Evolutionary conservation across 371 early-diverging fungal genomes (phyloP).

Genomic region (Mortierella polycephala): DNA sequence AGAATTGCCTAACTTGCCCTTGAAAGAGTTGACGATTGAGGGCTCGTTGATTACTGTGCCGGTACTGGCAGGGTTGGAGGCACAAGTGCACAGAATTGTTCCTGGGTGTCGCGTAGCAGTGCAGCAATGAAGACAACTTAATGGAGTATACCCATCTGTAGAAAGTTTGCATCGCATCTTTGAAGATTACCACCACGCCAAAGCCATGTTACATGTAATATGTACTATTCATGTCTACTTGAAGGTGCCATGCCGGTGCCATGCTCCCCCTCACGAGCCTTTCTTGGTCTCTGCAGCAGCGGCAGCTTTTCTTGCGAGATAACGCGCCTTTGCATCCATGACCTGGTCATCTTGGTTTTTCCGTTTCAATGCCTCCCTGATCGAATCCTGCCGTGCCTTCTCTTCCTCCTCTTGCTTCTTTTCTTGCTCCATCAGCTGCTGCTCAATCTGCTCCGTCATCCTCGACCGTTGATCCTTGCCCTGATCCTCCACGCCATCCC

Average conservation of each 20-base stretch:
- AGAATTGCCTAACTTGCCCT: background rate
- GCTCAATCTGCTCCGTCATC: constrained; percentile 58
- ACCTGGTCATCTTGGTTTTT: constrained; percentile 75
- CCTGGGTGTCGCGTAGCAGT: constrained; percentile 11
- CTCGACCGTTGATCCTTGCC: constrained; percentile 59
- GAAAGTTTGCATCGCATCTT: no score
- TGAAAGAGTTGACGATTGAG: constrained; percentile 16
- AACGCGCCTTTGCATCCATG: constrained; percentile 82
- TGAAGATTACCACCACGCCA: no score
- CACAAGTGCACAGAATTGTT: background rate
- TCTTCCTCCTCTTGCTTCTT: constrained; percentile 63
- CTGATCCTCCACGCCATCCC: constrained; percentile 53
- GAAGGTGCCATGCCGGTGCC: background rate
- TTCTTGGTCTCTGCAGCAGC: constrained; percentile 12
- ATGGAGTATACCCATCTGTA: background rate
- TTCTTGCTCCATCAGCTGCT: constrained; percentile 62
- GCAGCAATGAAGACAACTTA: background rate
- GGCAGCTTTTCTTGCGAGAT: constrained; percentile 73
- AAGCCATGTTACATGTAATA: background rate
- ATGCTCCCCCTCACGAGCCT: background rate
- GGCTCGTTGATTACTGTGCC: constrained; percentile 19
- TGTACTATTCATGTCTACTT: constrained; percentile 1
- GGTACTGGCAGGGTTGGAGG: constrained; percentile 1
- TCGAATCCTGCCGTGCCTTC: constrained; percentile 62
- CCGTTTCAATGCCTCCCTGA: constrained; percentile 66